Evolutionary conservation across 2,329 filamentous ascomycete genomes (phyloP), one percentile per base, ranked within the genome.

Genomic region (Sporothrix schenckii): DNA sequence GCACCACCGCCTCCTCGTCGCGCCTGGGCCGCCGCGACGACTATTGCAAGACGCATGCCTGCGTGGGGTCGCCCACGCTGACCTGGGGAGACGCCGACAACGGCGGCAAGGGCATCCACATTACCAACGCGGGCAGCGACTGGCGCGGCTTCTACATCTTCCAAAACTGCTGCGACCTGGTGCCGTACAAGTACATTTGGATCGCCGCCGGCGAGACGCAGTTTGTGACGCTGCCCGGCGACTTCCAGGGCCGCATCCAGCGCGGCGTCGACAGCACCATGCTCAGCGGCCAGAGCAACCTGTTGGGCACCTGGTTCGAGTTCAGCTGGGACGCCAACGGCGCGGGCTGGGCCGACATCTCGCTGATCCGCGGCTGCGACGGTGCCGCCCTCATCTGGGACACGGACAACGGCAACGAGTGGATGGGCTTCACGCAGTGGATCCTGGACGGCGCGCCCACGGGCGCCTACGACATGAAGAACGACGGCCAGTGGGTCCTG

Each of bases 291-390:
- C 44, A 47, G 24, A 5, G 56, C 1, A 54, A 71, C 2, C 11
- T 65, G 7, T 66, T 71, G 39, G 69, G 69, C 34, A 56, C 65
- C 11, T 71, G 69, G 69, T 63, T 71, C 19, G 69, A 71, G 56
- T 68, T 71, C 65, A 68, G 65, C 65, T 71, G 65, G 69, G 69
- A 70, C 54, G 41, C 49, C 9, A 44, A 27, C 54, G 54, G 67
- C 24, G n/a, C 50, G 39, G 63, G 39, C 67, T 71, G 69, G 69
- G 72, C 56, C 41, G 69, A 72, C 24, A 34, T 58, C 19, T 70
- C 69, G 10, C 66, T 72, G 21, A 71, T 72, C 67, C 69, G 69
- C n/a, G 69, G 69, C 66, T 71, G 69, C 47, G 69, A 71, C 49
- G 69, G 69, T 11, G 54, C 69, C 27, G 44, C 47, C 14, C 69